Base-by-base conservation (phyloP, 257 asterid genomes). In the Penstemon eatonii region DNA sequence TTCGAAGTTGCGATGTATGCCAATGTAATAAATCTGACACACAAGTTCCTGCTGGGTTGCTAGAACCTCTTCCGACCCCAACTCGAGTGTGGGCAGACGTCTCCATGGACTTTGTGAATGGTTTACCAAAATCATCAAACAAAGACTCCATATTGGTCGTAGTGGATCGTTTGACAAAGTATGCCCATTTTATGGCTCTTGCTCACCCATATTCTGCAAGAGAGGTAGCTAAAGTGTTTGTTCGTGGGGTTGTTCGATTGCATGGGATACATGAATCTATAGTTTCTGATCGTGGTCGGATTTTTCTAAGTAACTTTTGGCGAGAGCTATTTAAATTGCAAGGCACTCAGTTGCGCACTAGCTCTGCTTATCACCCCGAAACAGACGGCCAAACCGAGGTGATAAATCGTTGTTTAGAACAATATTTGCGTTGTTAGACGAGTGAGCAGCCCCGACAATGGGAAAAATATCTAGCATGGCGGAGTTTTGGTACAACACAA, bases 401-500 rank as follows among this genome's bases (percentile, higher is more conserved):
- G 25, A 1, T 19, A 19, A 19, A 19, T 19, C 25, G 25, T 36
- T 2, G 52, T 15, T 59, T 46, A 0, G 38, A 69, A n/a, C 12
- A 15, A 8, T 59, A 38, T 4, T 36, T 69, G 39, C 52, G 49
- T n/a, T 59, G 60, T 9, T 36, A 59, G 0, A 36, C 67, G 0
- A 18, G 13, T 0, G 36, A 39, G 0, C 7, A 36, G 10, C 75
- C 62, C 0, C 47, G 13, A 4, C 19, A 60, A 4, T 70, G 68
- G 73, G 25, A 19, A 19, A 19, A 19, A 19, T 19, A 19, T 19
- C 25, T 0, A 0, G 0, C 2, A n/a, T 3, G 65, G 73, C 55
- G 0, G 8, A 67, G 11, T 67, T 39, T 38, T 67, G 63, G 72
- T 42, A 67, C 38, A 40, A 67, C 13, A 67, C 64, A 4, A 39